These are phyloP conservation scores for Barnettozyma pratensis DNA, from an alignment of 805 yeast species.

Conservation along the genomic window DNA sequence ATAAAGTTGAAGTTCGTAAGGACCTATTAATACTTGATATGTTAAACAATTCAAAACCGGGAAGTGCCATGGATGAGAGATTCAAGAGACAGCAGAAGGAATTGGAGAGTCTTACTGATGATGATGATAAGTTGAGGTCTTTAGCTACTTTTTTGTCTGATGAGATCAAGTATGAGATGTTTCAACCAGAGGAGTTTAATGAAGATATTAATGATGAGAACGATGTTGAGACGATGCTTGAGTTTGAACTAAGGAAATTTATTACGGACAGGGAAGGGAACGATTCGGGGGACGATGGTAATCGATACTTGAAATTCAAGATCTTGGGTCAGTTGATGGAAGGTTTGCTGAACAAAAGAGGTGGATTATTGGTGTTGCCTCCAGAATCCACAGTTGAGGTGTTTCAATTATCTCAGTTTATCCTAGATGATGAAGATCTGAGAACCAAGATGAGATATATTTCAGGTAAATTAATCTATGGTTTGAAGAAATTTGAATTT, in stretches of 20 bases:
- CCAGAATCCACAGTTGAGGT: constrained; percentile 29
- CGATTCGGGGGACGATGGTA: background rate
- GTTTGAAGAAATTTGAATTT: constrained; percentile 35
- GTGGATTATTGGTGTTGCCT: constrained; percentile 19
- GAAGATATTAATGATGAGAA: background rate
- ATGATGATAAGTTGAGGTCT: constrained; percentile 11
- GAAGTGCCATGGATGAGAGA: constrained; percentile 18
- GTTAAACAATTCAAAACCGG: constrained; percentile 18
- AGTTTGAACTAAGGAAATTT: constrained; percentile 14
- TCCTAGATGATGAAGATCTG: constrained; percentile 28
- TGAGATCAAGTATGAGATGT: constrained; percentile 15
- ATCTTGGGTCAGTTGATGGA: constrained; percentile 13
- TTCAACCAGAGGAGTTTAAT: constrained; percentile 3
- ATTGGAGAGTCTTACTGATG: constrained; percentile 4
- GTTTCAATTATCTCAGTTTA: constrained; percentile 37
- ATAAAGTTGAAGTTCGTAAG: constrained; percentile 8
- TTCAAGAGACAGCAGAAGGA: constrained; percentile 11
- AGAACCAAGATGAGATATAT: constrained; percentile 31
- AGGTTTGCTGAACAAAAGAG: constrained; percentile 1
- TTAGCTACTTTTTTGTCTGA: constrained; percentile 11
- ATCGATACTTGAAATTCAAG: constrained; percentile 14
- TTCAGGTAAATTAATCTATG: constrained; percentile 40
- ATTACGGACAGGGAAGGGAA: constrained; percentile 6
- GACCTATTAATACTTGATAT: constrained; percentile 16
- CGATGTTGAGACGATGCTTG: constrained; percentile 13